Percentiles rank a stretch among this genome's conserved stretches.
Evolutionary conservation across 352 stramenopile genomes (phyloP).

Genomic region (Phytophthora fragariaefolia): DNA sequence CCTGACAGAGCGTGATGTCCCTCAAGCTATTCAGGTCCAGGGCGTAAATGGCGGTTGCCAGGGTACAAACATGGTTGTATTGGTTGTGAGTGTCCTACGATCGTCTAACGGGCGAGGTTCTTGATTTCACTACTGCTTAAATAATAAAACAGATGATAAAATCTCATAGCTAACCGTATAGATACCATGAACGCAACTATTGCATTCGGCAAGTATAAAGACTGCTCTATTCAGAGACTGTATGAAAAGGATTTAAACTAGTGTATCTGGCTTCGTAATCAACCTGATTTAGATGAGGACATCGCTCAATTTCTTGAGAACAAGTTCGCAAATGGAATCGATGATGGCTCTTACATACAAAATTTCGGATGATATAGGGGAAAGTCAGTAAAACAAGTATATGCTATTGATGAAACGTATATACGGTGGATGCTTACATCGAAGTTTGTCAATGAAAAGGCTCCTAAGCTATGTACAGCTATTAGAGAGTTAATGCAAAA

Average conservation of each 20-base stretch:
- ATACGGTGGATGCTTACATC: neutral
- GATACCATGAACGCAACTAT: conserved; percentile 6
- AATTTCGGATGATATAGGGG: conserved; percentile 10
- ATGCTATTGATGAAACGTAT: conserved; percentile 1
- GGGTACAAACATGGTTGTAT: neutral
- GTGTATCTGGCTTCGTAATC: conserved; percentile 1
- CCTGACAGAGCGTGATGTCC: too few species aligned
- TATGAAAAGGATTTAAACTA: conserved; percentile 5
- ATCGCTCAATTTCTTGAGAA: conserved; percentile 6
- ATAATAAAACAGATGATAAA: neutral
- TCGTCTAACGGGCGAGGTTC: neutral
- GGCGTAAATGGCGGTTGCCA: neutral
- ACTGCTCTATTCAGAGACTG: conserved; percentile 6
- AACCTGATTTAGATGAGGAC: neutral
- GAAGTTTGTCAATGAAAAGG: conserved; percentile 9
- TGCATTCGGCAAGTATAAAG: conserved; percentile 4
- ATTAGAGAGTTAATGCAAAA: conserved; percentile 1
- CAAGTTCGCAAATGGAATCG: conserved; percentile 7
- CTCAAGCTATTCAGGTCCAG: neutral
- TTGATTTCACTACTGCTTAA: neutral
- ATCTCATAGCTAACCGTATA: neutral
- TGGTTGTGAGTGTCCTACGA: neutral
- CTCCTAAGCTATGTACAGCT: conserved; percentile 2
- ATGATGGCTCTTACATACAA: conserved; percentile 7
- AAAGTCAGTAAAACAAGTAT: conserved; percentile 8